Percentiles rank a stretch among this genome's conserved stretches.
These are phyloP conservation scores for Graphiopsis chlorocephala DNA, from an alignment of 2,329 filamentous ascomycete species.

Conservation along the genomic window DNA sequence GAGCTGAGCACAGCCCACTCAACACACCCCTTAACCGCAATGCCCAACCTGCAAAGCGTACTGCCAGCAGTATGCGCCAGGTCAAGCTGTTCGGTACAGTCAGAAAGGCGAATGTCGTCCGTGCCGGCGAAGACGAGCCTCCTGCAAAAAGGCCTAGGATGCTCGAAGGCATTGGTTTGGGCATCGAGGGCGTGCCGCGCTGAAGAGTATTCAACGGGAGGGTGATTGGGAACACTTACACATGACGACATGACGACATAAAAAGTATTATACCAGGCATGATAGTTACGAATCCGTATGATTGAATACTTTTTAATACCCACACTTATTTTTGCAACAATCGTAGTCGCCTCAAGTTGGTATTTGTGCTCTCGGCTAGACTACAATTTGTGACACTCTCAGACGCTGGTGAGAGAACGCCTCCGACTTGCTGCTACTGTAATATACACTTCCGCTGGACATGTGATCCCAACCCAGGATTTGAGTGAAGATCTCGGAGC, in stretches of 20 bases:
- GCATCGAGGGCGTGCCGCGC: slow-evolving; percentile 42
- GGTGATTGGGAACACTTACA: not conserved
- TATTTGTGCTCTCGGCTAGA: not conserved
- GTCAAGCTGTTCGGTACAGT: slow-evolving; percentile 62
- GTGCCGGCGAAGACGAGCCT: slow-evolving; percentile 27
- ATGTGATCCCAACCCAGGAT: no score
- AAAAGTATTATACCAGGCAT: not conserved
- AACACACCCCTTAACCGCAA: not conserved
- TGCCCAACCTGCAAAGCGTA: slow-evolving; percentile 32
- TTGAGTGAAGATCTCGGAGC: not conserved
- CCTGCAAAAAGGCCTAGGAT: slow-evolving; percentile 52
- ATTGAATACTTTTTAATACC: not conserved
- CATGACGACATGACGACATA: not conserved
- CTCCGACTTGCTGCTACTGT: no score
- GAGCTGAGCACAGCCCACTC: slow-evolving; percentile 44
- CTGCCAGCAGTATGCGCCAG: slow-evolving; percentile 46
- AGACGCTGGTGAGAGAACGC: no score
- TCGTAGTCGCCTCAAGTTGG: not conserved
- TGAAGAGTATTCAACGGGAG: not conserved
- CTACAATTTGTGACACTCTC: no score
- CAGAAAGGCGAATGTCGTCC: slow-evolving; percentile 52
- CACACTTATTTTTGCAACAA: not conserved
- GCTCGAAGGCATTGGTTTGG: slow-evolving; percentile 53
- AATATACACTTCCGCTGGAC: no score
- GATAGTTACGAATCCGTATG: slow-evolving; percentile 4